These are phyloP conservation scores for Populus ilicifolia DNA, from an alignment of 345 rosid species.

Conservation along the genomic window DNA sequence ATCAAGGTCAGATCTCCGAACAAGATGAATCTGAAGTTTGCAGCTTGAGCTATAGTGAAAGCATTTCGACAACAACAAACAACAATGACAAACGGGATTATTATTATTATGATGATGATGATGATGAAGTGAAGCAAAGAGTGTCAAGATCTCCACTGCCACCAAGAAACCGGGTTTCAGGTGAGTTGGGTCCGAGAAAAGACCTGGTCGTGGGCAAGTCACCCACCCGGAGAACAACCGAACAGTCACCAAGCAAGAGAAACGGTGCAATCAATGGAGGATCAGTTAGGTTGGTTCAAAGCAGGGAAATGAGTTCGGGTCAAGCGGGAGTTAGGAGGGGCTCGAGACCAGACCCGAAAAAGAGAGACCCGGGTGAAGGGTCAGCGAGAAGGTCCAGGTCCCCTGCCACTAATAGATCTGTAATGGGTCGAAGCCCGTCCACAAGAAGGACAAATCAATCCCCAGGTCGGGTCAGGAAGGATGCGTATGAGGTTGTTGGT, in stretches of 20 bases:
- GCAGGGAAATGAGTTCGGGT: constrained; percentile 22
- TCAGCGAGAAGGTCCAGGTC: constrained; percentile 47
- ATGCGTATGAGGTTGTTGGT: constrained; percentile 16
- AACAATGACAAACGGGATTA: constrained; percentile 26
- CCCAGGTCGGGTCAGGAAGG: constrained; percentile 54
- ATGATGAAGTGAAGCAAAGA: constrained; percentile 33
- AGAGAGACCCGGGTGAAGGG: constrained; percentile 54
- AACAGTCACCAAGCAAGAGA: constrained; percentile 50
- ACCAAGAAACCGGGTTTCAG: constrained; percentile 20
- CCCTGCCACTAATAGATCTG: constrained; percentile 57
- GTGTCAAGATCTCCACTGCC: constrained; percentile 45
- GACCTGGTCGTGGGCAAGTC: constrained; percentile 39
- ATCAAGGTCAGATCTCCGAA: constrained; percentile 43
- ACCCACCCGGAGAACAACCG: constrained; percentile 44
- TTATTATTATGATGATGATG: constrained; percentile 25
- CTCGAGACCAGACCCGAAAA: constrained; percentile 30
- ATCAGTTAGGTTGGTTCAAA: constrained; percentile 34
- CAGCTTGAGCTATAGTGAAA: constrained; percentile 56
- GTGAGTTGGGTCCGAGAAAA: constrained; percentile 18
- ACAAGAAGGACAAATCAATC: constrained; percentile 46
- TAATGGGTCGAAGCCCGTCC: constrained; percentile 49
- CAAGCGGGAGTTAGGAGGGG: constrained; percentile 24
- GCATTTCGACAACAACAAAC: constrained; percentile 48
- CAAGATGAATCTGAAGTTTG: constrained; percentile 57
- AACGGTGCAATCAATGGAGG: constrained; percentile 19